Conservation (phyloP, 1,284 basidiomycete genomes). For the Sphaerobolus stellatus region DNA sequence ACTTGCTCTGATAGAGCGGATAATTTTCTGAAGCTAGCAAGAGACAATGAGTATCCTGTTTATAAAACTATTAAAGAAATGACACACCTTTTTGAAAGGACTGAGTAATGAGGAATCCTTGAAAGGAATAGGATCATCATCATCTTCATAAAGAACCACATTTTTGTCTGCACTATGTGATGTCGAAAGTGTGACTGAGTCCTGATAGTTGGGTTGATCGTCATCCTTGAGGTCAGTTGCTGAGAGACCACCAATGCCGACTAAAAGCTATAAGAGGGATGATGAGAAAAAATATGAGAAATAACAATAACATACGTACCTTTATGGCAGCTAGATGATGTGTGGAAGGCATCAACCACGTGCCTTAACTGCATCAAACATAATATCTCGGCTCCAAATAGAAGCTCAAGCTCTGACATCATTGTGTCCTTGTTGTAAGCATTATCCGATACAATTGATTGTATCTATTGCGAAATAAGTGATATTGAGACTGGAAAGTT, state of each 20-base stretch:
- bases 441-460: slow-evolving; percentile 13
- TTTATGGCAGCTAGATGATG: slow-evolving; percentile 15
- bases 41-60: not conserved
- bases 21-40: slow-evolving; percentile 9
- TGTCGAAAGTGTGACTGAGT: not conserved
- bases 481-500: not conserved
- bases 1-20: slow-evolving; percentile 8
- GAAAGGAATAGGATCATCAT: not conserved
- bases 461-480: slow-evolving; percentile 2
- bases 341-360: slow-evolving; percentile 17
- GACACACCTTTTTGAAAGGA: not conserved
- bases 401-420: slow-evolving; percentile 5
- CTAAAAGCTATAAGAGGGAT: slow-evolving; percentile 4
- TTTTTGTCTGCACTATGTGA: not conserved
- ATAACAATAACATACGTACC: slow-evolving; percentile 1
- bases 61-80: slow-evolving; percentile 1
- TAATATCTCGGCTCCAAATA: not conserved
- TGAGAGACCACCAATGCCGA: not conserved
- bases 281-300: too few relatives aligned
- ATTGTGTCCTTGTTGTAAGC: slow-evolving; percentile 17
- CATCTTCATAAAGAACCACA: slow-evolving; percentile 1
- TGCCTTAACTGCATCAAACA: slow-evolving; percentile 1
- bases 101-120: not conserved
- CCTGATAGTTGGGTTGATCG: not conserved
- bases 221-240: not conserved